phyloP scores from a whole-genome alignment of 345 rosid species.

The Camelina laxa region DNA sequence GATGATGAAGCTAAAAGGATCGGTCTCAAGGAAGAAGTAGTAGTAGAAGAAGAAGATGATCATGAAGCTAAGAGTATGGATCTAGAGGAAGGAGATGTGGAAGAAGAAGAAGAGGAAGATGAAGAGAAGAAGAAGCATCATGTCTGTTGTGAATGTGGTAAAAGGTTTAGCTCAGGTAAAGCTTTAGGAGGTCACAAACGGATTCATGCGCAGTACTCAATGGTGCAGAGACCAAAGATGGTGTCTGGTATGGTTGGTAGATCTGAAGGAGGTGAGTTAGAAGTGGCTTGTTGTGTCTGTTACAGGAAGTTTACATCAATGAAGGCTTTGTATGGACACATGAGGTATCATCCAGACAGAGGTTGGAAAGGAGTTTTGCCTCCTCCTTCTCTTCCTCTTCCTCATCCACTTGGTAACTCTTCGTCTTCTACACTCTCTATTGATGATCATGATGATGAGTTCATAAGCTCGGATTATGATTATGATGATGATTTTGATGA shows the following conservation, averaged over 20 bases:
- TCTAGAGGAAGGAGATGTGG: conserved; percentile 25
- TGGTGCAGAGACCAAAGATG: conserved; percentile 35
- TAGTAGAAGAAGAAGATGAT: conserved; percentile 24
- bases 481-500: conserved; percentile 27
- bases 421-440: conserved; percentile 45
- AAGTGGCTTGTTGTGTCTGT: conserved; percentile 47
- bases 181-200: conserved; percentile 64
- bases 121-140: conserved; percentile 34
- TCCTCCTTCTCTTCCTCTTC: conserved; percentile 33
- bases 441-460: conserved; percentile 41
- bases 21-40: conserved; percentile 7
- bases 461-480: conserved; percentile 34
- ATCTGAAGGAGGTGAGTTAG: conserved; percentile 26
- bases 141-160: conserved; percentile 48
- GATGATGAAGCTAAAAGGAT: conserved; percentile 23
- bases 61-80: conserved; percentile 29
- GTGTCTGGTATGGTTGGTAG: conserved; percentile 41
- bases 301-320: conserved; percentile 46
- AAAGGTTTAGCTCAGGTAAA: conserved; percentile 53
- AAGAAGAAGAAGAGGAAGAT: conserved; percentile 11
- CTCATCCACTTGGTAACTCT: conserved; percentile 24
- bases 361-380: conserved; percentile 57
- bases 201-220: conserved; percentile 37
- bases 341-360: conserved; percentile 65
- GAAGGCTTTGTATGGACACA: conserved; percentile 62